phyloP scores from a whole-genome alignment of 768 basidiomycete species.

The Amanita rimosa region DNA sequence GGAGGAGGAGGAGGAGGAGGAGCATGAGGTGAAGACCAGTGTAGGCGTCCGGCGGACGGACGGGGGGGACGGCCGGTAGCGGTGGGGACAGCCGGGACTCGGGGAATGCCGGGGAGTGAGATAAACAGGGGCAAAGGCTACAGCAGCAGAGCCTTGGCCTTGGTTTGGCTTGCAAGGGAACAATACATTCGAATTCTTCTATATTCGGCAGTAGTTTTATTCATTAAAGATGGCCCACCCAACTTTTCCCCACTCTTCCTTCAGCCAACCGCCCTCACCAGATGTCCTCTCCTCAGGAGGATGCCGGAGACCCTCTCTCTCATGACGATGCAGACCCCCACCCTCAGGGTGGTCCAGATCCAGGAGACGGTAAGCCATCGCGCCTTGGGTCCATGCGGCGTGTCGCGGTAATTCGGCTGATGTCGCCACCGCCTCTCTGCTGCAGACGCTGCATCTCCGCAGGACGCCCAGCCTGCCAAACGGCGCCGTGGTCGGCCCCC shows the following conservation, averaged over 20 bases:
- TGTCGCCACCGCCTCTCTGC: too few relatives aligned
- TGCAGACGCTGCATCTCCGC: constrained; percentile 24
- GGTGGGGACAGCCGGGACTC: constrained; percentile 13
- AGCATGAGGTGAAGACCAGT: too few relatives aligned
- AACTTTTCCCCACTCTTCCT: constrained; percentile 47
- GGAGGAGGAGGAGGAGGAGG: constrained; percentile 15
- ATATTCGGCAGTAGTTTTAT: constrained; percentile 60
- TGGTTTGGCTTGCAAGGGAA: constrained; percentile 50
- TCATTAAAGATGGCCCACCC: constrained; percentile 65
- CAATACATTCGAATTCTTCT: constrained; percentile 41
- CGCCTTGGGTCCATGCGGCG: constrained; percentile 1
- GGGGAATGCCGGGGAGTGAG: too few relatives aligned
- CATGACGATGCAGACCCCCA: constrained; percentile 49
- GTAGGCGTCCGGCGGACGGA: too few relatives aligned
- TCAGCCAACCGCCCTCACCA: constrained; percentile 24
- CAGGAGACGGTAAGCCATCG: constrained; percentile 27
- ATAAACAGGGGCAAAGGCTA: constrained; percentile 47
- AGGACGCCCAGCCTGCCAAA: constrained; percentile 35
- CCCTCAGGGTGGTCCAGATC: constrained; percentile 23
- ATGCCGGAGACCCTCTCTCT: constrained; percentile 40
- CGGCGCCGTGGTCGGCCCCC: constrained; percentile 84
- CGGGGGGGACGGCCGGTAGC: background rate
- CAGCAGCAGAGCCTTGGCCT: too few relatives aligned
- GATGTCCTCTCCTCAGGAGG: constrained; percentile 58
- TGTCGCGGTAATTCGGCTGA: constrained; percentile 24